Evolutionary conservation across 2,329 filamentous ascomycete species (phyloP).

Genomic region (Hymenoscyphus occultus): DNA sequence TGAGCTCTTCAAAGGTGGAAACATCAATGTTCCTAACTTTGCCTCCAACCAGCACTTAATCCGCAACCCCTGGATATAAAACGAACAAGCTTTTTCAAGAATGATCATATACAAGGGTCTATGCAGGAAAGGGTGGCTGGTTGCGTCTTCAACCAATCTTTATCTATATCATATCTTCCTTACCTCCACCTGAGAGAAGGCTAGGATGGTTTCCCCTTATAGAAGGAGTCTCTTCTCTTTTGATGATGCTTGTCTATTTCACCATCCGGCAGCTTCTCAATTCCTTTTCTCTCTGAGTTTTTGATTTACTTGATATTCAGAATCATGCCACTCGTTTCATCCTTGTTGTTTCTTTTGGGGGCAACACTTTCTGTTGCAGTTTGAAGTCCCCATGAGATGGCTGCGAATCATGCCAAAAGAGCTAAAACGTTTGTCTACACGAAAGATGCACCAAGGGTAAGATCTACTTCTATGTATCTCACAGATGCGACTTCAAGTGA

Average conservation of each 20-base stretch:
- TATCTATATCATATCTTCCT: background rate
- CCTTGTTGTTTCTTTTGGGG: conserved; percentile 15
- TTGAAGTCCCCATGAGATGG: conserved; percentile 24
- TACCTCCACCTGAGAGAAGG: background rate
- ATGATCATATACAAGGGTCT: too few relatives aligned
- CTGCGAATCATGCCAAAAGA: conserved; percentile 19
- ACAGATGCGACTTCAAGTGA: conserved; percentile 23
- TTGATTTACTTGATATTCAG: background rate
- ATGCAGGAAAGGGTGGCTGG: too few relatives aligned
- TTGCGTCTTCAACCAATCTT: too few relatives aligned
- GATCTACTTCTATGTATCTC: conserved; percentile 21
- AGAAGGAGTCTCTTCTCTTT: background rate
- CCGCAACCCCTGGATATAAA: too few relatives aligned
- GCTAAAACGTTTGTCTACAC: conserved; percentile 11
- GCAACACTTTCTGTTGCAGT: conserved; percentile 36
- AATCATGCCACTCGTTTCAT: conserved; percentile 12
- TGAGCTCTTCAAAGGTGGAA: too few relatives aligned
- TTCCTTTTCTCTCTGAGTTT: background rate
- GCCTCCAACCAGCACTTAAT: too few relatives aligned
- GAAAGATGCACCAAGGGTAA: conserved; percentile 16
- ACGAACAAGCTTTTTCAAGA: too few relatives aligned
- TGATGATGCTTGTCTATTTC: background rate
- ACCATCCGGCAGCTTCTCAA: background rate
- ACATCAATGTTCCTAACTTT: too few relatives aligned
- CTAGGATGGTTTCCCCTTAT: background rate